These are phyloP conservation scores for Podaxis sp. DNA, from an alignment of 768 basidiomycete genomes.

Conservation along the genomic window DNA sequence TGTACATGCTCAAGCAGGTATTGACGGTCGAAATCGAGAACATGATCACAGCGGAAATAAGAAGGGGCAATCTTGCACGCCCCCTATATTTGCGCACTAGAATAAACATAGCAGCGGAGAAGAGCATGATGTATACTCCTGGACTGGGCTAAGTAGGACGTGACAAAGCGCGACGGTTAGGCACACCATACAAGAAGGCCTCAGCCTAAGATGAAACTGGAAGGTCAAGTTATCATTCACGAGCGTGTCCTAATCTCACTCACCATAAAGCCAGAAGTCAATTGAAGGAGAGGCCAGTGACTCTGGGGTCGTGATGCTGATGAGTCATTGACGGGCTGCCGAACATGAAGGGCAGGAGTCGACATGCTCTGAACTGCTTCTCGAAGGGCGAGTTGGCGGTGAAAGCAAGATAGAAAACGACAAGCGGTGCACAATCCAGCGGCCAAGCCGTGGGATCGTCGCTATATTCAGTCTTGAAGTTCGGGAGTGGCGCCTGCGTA, in stretches of 20 bases:
- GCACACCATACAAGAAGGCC: constrained; percentile 5
- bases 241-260: too few relatives aligned
- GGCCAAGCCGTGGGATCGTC: neutral
- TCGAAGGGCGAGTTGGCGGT: neutral
- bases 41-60: constrained; percentile 32
- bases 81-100: constrained; percentile 25
- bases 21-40: constrained; percentile 35
- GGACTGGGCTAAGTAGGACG: neutral
- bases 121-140: constrained; percentile 39
- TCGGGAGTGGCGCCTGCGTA: neutral
- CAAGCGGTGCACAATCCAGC: too few relatives aligned
- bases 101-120: constrained; percentile 32
- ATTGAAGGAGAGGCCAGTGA: neutral
- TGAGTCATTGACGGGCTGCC: neutral
- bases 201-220: neutral
- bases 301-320: neutral
- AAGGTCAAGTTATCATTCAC: neutral
- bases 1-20: constrained; percentile 30
- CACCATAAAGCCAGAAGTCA: neutral
- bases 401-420: too few relatives aligned
- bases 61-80: constrained; percentile 26
- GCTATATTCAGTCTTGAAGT: neutral
- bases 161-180: too few relatives aligned
- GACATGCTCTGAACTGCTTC: neutral
- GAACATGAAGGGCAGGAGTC: neutral